Conservation (phyloP, 164 flowering plant species). For the Aristolochia fimbriata region DNA sequence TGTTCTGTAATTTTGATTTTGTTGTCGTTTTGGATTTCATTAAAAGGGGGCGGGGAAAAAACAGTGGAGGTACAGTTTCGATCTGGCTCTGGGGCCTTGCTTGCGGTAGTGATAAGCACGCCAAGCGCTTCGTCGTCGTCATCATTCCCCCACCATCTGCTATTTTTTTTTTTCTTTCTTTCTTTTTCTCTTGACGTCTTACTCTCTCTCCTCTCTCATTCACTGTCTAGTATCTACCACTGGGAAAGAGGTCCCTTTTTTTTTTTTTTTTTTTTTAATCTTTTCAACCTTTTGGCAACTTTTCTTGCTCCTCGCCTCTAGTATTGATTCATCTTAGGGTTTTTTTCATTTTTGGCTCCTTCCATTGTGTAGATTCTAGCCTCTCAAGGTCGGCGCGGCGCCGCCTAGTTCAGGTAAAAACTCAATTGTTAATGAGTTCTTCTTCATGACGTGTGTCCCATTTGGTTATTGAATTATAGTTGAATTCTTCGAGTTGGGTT, state of each 20-base stretch:
- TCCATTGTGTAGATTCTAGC: background rate
- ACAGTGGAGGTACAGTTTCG: too few relatives aligned
- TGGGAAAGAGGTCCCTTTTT: slow-evolving; percentile 1
- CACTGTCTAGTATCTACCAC: background rate
- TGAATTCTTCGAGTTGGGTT: background rate
- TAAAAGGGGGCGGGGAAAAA: too few relatives aligned
- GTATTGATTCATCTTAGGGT: slow-evolving; percentile 7
- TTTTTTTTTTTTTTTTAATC: slow-evolving; percentile 4
- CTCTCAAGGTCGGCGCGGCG: slow-evolving; percentile 8
- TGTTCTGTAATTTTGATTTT: too few relatives aligned
- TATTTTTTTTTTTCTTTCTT: background rate
- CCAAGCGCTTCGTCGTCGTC: background rate
- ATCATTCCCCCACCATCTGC: slow-evolving; percentile 1
- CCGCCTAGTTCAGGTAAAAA: slow-evolving; percentile 19
- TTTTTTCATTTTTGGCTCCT: slow-evolving; percentile 17
- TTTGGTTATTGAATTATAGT: background rate
- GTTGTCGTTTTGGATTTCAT: too few relatives aligned
- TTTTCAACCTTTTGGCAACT: slow-evolving; percentile 4
- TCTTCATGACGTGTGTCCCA: background rate
- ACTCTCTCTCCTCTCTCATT: background rate
- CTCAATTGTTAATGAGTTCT: too few relatives aligned
- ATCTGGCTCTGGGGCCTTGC: too few relatives aligned
- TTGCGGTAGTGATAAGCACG: slow-evolving; percentile 4
- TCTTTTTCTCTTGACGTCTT: background rate
- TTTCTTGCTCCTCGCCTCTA: slow-evolving; percentile 6